Conservation (phyloP, 2,329 filamentous ascomycete species). For the Neurospora sp. region DNA sequence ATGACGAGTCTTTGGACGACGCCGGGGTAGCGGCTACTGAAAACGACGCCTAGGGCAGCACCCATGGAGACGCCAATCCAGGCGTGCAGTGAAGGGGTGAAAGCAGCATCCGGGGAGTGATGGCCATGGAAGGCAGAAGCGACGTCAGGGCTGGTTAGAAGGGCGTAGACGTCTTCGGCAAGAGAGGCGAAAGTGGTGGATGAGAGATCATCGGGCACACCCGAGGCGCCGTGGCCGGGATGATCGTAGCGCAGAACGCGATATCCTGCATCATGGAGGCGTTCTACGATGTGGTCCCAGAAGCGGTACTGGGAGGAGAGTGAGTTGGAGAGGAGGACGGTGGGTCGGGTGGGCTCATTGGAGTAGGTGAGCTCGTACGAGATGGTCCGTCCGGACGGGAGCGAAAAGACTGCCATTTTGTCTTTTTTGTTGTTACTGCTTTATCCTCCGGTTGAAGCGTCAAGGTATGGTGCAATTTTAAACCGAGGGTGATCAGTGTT, state of each 20-base stretch:
- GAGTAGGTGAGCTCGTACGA: conserved; percentile 1
- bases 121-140: conserved; percentile 4
- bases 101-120: not conserved
- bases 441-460: not conserved
- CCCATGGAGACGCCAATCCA: conserved; percentile 39
- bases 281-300: conserved; percentile 30
- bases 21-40: conserved; percentile 27
- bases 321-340: conserved; percentile 30
- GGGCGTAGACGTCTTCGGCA: conserved; percentile 26
- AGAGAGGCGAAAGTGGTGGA: conserved; percentile 29
- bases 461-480: not conserved
- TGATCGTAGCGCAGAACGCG: conserved; percentile 33
- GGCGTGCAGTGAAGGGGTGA: conserved; percentile 19
- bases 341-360: not conserved
- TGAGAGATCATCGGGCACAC: conserved; percentile 22
- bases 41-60: conserved; percentile 29
- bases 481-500: not conserved
- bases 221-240: conserved; percentile 32
- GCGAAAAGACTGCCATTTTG: not conserved
- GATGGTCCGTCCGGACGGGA: not conserved
- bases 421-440: not conserved
- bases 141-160: conserved; percentile 25
- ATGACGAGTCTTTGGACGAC: conserved; percentile 28
- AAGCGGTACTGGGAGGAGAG: conserved; percentile 25
- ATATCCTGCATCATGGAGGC: conserved; percentile 26